Evolutionary conservation across 495 filamentous ascomycete genomes (phyloP).

Genomic region (Xylaria bambusicola): DNA sequence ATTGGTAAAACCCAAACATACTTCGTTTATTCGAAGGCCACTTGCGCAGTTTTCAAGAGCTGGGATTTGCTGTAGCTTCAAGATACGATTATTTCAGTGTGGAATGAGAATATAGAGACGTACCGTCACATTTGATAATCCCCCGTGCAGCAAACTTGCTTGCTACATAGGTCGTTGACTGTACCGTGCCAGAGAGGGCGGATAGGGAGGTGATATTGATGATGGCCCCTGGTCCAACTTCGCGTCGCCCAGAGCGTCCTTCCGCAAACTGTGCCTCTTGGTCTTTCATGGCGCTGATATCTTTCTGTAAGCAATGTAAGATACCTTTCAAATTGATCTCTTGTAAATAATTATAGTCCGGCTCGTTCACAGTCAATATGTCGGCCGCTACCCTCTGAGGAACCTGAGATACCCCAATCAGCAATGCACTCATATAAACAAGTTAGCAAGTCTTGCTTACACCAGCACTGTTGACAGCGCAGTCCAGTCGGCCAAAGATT

Average conservation of each 20-base stretch:
- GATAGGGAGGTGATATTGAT: slow-evolving; percentile 51
- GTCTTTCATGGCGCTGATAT: slow-evolving; percentile 25
- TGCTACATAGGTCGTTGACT: slow-evolving; percentile 44
- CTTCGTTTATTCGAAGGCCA: slow-evolving; percentile 45
- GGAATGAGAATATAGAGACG: neutral
- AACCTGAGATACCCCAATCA: slow-evolving; percentile 6
- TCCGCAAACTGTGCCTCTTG: slow-evolving; percentile 24
- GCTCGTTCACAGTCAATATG: neutral
- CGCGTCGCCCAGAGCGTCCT: slow-evolving; percentile 20
- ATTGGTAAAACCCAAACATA: slow-evolving; percentile 37
- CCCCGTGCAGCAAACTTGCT: slow-evolving; percentile 53
- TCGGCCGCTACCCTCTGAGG: neutral
- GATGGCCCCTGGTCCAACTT: slow-evolving; percentile 44
- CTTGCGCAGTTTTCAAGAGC: slow-evolving; percentile 32
- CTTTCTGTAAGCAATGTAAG: slow-evolving; percentile 24
- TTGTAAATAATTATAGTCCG: slow-evolving; percentile 25
- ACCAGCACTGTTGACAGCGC: slow-evolving; percentile 37
- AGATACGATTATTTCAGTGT: neutral
- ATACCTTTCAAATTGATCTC: slow-evolving; percentile 18
- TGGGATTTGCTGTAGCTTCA: slow-evolving; percentile 15
- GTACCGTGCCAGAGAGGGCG: slow-evolving; percentile 37
- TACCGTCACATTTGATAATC: slow-evolving; percentile 48
- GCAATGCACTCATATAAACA: too few relatives aligned
- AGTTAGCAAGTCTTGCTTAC: slow-evolving; percentile 14
- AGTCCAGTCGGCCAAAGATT: slow-evolving; percentile 37